phyloP scores from a whole-genome alignment of 2,329 filamentous ascomycete genomes.

The Daldinia sp. region DNA sequence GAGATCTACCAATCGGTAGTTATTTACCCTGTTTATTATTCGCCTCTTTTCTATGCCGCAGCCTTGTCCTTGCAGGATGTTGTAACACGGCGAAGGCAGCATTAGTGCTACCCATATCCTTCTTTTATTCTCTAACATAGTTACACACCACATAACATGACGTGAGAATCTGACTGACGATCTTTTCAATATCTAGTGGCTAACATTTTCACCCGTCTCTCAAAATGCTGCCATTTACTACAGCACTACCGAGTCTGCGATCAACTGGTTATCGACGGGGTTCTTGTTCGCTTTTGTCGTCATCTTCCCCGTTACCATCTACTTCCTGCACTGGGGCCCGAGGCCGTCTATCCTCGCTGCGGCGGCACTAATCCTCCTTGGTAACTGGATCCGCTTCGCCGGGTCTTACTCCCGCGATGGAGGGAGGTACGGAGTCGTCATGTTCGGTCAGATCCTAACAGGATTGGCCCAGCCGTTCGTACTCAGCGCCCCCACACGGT shows the following conservation, averaged over 20 bases:
- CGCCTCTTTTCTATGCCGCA: constrained; percentile 12
- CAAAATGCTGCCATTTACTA: constrained; percentile 81
- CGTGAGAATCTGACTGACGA: constrained; percentile 15
- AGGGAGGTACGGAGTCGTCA: constrained; percentile 79
- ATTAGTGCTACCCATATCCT: neutral
- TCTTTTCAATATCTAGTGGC: constrained; percentile 71
- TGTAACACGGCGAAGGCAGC: constrained; percentile 6
- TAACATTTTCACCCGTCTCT: constrained; percentile 89
- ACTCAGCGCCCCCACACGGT: constrained; percentile 87
- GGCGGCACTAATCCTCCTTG: constrained; percentile 78
- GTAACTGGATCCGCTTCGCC: constrained; percentile 92
- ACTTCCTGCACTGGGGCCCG: constrained; percentile 82
- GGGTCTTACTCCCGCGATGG: constrained; percentile 67
- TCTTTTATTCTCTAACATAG: neutral
- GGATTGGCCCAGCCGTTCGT: constrained; percentile 94
- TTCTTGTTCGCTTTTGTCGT: constrained; percentile 88
- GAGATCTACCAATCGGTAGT: constrained; percentile 25
- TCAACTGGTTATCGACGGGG: constrained; percentile 93
- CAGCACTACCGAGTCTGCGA: constrained; percentile 75
- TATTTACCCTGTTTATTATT: constrained; percentile 10
- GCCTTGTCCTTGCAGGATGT: constrained; percentile 26
- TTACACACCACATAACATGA: constrained; percentile 10
- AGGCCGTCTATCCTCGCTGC: constrained; percentile 81
- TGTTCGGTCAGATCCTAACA: constrained; percentile 92
- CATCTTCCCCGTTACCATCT: constrained; percentile 78